A percentile compares a stretch with the other conserved stretches of the same genome.
Evolutionary conservation across 2,329 filamentous ascomycete genomes (phyloP).

Genomic region (Aspergillus sojae): DNA sequence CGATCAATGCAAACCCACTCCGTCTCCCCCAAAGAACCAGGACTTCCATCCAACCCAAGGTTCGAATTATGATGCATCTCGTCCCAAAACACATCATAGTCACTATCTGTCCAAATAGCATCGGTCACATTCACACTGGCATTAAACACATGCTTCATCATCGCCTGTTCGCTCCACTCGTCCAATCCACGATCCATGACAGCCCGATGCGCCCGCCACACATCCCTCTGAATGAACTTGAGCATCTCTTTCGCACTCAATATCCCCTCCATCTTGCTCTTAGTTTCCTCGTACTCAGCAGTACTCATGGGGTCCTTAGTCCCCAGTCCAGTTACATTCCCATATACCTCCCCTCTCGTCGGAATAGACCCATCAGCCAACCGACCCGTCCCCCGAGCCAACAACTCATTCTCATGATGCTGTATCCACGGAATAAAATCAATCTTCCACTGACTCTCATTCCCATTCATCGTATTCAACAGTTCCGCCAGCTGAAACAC

Average conservation of each 20-base stretch:
- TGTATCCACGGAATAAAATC: constrained; percentile 33
- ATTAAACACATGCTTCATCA: constrained; percentile 37
- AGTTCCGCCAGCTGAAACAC: constrained; percentile 26
- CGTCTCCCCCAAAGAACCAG: constrained; percentile 28
- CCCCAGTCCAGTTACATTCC: constrained; percentile 17
- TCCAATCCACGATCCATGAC: constrained; percentile 29
- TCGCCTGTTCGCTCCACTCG: constrained; percentile 30
- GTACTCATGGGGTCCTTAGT: constrained; percentile 18
- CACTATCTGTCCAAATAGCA: constrained; percentile 32
- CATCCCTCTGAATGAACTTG: constrained; percentile 24
- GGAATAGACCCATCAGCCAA: constrained; percentile 29
- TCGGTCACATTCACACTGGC: constrained; percentile 44
- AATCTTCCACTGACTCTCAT: constrained; percentile 24
- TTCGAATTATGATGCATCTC: constrained; percentile 39
- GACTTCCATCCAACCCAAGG: constrained; percentile 32
- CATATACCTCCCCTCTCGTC: constrained; percentile 24
- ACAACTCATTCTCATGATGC: constrained; percentile 32
- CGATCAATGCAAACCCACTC: constrained; percentile 35
- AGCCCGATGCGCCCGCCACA: constrained; percentile 24
- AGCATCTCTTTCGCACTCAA: constrained; percentile 21
- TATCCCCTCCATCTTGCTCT: constrained; percentile 21
- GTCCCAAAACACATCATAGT: constrained; percentile 40
- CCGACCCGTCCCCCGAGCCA: constrained; percentile 21
- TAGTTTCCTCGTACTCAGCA: constrained; percentile 15
- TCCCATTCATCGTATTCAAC: constrained; percentile 29